These are phyloP conservation scores for Fusarium udum DNA, from an alignment of 2,329 filamentous ascomycete genomes.

Conservation along the genomic window DNA sequence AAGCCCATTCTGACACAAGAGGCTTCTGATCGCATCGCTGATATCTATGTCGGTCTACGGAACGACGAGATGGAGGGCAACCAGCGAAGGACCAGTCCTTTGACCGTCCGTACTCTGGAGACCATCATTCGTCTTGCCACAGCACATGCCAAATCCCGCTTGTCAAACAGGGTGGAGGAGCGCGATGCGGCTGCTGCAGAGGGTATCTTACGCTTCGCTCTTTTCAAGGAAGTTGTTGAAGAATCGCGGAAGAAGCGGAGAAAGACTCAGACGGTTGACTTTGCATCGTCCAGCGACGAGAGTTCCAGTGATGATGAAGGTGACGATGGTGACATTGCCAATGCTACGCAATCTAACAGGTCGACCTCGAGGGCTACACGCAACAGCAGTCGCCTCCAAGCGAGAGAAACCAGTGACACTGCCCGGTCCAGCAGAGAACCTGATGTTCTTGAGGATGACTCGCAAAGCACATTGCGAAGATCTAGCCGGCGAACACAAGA, in stretches of 20 bases:
- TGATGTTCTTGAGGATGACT: slow-evolving; percentile 53
- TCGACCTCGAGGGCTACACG: slow-evolving; percentile 46
- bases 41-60: slow-evolving; percentile 88
- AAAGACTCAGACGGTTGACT: slow-evolving; percentile 69
- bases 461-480: slow-evolving; percentile 52
- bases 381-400: slow-evolving; percentile 35
- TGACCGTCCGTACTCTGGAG: slow-evolving; percentile 96
- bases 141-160: slow-evolving; percentile 90
- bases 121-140: slow-evolving; percentile 98
- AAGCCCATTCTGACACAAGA: slow-evolving; percentile 92
- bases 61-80: slow-evolving; percentile 97
- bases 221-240: slow-evolving; percentile 94
- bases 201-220: slow-evolving; percentile 87
- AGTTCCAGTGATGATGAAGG: slow-evolving; percentile 66
- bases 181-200: slow-evolving; percentile 89
- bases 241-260: slow-evolving; percentile 85
- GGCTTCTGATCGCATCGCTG: slow-evolving; percentile 89
- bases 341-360: slow-evolving; percentile 50
- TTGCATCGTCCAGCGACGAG: slow-evolving; percentile 67
- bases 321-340: slow-evolving; percentile 61
- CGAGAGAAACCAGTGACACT: slow-evolving; percentile 39
- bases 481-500: slow-evolving; percentile 53
- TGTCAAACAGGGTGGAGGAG: slow-evolving; percentile 89
- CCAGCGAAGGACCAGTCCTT: slow-evolving; percentile 89
- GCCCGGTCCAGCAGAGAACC: slow-evolving; percentile 46